Evolutionary conservation across 2,329 filamentous ascomycete genomes (phyloP).

Genomic region (Pyricularia sp.): DNA sequence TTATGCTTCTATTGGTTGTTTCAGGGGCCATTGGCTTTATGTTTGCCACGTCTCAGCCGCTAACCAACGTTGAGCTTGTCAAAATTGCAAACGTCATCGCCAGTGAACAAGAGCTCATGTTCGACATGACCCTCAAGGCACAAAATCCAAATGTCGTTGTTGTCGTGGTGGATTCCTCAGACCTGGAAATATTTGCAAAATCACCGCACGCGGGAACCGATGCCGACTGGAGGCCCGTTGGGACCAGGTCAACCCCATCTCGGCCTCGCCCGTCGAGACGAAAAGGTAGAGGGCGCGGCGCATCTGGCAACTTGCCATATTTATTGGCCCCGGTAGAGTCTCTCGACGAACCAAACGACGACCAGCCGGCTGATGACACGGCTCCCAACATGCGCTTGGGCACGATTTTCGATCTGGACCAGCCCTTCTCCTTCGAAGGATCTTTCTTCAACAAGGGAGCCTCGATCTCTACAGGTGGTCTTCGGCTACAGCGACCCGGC

Average conservation of each 20-base stretch:
- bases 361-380: slow-evolving; percentile 56
- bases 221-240: slow-evolving; percentile 3
- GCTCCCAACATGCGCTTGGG: slow-evolving; percentile 88
- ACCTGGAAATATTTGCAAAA: slow-evolving; percentile 90
- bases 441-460: slow-evolving; percentile 71
- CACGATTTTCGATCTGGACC: slow-evolving; percentile 78
- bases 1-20: slow-evolving; percentile 72
- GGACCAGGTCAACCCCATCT: neutral
- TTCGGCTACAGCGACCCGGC: slow-evolving; percentile 73
- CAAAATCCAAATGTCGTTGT: slow-evolving; percentile 90
- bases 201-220: slow-evolving; percentile 76
- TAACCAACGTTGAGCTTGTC: slow-evolving; percentile 68
- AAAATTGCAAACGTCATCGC: slow-evolving; percentile 85
- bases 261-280: neutral
- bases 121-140: slow-evolving; percentile 80
- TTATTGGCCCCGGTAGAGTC: neutral
- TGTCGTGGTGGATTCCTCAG: slow-evolving; percentile 75
- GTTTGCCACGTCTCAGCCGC: slow-evolving; percentile 81
- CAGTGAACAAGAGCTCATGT: slow-evolving; percentile 89
- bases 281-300: neutral
- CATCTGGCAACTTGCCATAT: neutral
- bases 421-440: slow-evolving; percentile 78
- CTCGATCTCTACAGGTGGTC: slow-evolving; percentile 69
- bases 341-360: slow-evolving; percentile 29
- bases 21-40: slow-evolving; percentile 83